A percentile compares a stretch with the other conserved stretches of the same genome.
Conservation (phyloP, 2,329 filamentous ascomycete species). For the Penicillium brevicompactum region DNA sequence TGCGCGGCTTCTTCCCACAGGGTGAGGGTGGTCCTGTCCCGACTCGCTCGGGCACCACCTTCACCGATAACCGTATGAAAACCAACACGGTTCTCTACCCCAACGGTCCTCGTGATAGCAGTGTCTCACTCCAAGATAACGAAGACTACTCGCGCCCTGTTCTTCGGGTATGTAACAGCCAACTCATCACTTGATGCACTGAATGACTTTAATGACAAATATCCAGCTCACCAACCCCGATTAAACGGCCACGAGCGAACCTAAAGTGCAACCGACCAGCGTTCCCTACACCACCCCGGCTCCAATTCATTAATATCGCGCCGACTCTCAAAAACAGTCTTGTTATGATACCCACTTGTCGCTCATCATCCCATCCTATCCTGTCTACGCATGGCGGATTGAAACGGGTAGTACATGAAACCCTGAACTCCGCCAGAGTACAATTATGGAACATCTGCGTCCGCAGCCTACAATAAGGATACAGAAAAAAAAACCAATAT, state of each 20-base stretch:
- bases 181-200: neutral
- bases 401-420: conserved; percentile 6
- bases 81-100: conserved; percentile 44
- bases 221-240: conserved; percentile 39
- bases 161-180: conserved; percentile 39
- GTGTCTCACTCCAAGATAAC: conserved; percentile 50
- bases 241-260: conserved; percentile 19
- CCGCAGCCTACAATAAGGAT: conserved; percentile 4
- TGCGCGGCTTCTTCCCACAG: conserved; percentile 35
- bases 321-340: conserved; percentile 33
- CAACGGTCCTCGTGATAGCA: conserved; percentile 45
- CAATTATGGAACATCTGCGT: neutral
- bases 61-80: conserved; percentile 50
- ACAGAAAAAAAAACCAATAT: conserved; percentile 8
- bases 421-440: neutral
- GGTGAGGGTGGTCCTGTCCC: conserved; percentile 16
- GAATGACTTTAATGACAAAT: conserved; percentile 27
- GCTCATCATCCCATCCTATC: conserved; percentile 21
- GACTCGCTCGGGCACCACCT: conserved; percentile 33
- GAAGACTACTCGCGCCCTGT: conserved; percentile 52
- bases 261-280: conserved; percentile 11
- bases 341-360: conserved; percentile 45
- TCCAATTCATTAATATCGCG: conserved; percentile 30
- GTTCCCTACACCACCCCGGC: conserved; percentile 14
- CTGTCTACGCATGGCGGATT: conserved; percentile 10